These are phyloP conservation scores for Rugosomyces carneus DNA, from an alignment of 1,284 basidiomycete genomes.

Conservation along the genomic window DNA sequence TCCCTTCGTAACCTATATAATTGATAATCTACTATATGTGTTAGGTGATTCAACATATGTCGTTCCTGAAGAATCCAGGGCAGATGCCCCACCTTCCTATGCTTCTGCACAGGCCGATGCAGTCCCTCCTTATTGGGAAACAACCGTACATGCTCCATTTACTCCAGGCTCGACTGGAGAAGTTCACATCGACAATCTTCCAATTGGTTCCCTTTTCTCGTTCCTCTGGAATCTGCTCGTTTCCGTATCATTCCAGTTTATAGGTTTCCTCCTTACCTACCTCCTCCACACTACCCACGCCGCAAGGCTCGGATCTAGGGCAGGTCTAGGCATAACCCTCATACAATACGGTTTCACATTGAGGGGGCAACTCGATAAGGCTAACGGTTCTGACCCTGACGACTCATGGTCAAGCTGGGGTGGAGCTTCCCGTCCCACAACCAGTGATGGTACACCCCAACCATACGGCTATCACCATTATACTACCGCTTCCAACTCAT, in stretches of 20 bases:
- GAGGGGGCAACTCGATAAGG: constrained; percentile 36
- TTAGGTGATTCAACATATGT: constrained; percentile 67
- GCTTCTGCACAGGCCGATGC: constrained; percentile 89
- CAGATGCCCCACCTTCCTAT: constrained; percentile 86
- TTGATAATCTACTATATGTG: constrained; percentile 3
- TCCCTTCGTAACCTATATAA: neutral
- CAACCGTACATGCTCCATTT: constrained; percentile 83
- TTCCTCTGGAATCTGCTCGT: constrained; percentile 94
- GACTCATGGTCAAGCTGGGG: constrained; percentile 24
- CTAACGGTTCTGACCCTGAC: constrained; percentile 19
- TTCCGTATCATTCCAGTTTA: constrained; percentile 94
- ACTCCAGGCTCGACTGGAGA: constrained; percentile 52
- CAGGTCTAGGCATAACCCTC: constrained; percentile 91
- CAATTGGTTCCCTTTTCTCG: constrained; percentile 77
- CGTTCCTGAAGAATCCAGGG: constrained; percentile 75
- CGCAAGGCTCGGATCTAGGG: constrained; percentile 89
- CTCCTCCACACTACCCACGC: constrained; percentile 94
- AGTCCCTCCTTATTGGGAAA: constrained; percentile 98
- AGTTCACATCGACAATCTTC: constrained; percentile 70
- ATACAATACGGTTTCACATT: constrained; percentile 94
- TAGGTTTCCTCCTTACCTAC: constrained; percentile 93
- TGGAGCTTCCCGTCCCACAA: constrained; percentile 35
- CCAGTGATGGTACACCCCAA: constrained; percentile 43
- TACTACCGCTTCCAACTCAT: constrained; percentile 19
- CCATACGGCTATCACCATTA: constrained; percentile 32